Evolutionary conservation across 495 filamentous ascomycete genomes (phyloP).

Genomic region (Daldinia caldariorum): DNA sequence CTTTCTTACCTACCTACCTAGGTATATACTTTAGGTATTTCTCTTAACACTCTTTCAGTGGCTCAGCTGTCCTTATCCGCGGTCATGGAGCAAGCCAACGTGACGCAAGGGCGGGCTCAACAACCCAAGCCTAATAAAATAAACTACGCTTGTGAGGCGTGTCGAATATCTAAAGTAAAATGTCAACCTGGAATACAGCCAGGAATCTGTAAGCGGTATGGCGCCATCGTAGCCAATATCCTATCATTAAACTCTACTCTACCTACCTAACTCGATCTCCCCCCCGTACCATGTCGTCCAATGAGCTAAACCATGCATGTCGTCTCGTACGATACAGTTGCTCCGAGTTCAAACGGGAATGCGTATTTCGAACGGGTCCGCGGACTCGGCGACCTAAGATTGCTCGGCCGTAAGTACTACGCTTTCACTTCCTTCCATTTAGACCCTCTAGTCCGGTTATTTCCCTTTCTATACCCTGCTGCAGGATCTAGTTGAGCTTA

Average conservation of each 20-base stretch:
- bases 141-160: conserved; percentile 59
- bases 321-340: conserved; percentile 48
- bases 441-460: not conserved
- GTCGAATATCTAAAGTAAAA: conserved; percentile 57
- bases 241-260: not conserved
- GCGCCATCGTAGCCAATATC: conserved; percentile 8
- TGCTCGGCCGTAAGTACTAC: conserved; percentile 49
- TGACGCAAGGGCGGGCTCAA: conserved; percentile 21
- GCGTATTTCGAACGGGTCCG: conserved; percentile 58
- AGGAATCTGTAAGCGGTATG: conserved; percentile 60
- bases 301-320: conserved; percentile 19
- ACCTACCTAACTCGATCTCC: too few species aligned
- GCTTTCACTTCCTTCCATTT: not conserved
- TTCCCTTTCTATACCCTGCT: not conserved
- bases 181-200: conserved; percentile 55
- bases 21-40: too few species aligned
- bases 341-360: conserved; percentile 59
- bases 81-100: conserved; percentile 19
- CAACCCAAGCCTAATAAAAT: conserved; percentile 42
- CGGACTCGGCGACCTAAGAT: conserved; percentile 53
- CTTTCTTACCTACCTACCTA: too few species aligned
- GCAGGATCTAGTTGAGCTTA: conserved; percentile 11
- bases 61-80: not conserved
- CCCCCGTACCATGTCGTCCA: not conserved
- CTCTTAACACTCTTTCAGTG: not conserved